Base-by-base conservation (phyloP, 192 early-diverging fungal genomes). In the Chytriomyces confervae region DNA sequence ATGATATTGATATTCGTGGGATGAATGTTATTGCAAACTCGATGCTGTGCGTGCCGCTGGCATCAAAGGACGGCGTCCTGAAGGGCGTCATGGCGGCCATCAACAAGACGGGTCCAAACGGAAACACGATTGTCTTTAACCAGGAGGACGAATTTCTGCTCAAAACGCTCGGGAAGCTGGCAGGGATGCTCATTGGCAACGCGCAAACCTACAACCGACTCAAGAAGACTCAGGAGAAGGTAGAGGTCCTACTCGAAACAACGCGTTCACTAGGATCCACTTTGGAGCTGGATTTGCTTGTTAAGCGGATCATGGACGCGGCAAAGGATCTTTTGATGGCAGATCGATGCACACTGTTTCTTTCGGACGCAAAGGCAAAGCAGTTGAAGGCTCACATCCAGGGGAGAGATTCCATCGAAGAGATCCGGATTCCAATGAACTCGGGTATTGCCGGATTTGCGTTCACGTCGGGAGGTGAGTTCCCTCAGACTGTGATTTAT, bases 251-350 rank as follows among this genome's bases (percentile, higher is more conserved):
- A 10, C 66, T 88, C 76, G 83, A 84, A 45, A 88, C 85, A 53
- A 87, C 86, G 2, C 36, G 78, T 36, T 81, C 80, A 20, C 69
- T 87, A 0, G 82, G 79, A 13, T 86, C 84, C 10, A 86, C 79
- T 13, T 57, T 85, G 69, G 84, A 87, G 53, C 65, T 85, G 18
- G 78, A 86, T 48, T 69, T 63, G 5, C 78, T 87, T 18, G 76
- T 86, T 29, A 80, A 84, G 62, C 23, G 79, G 66, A 87, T 87
- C 62, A 87, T 87, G 86, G 84, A 85, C 24, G 68, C 86, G 13
- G 86, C 86, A 2, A 86, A 86, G 68, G 84, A 87, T 18, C 62
- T 86, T 50, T 76, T 87, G 18, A 60, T 61, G 73, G 82, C 84
- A 1, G 86, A 87, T 66, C 73, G 86, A 10, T 86, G 85, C 53